Evolutionary conservation across 2,329 filamentous ascomycete genomes (phyloP).

Genomic region (Penicillium sp.): DNA sequence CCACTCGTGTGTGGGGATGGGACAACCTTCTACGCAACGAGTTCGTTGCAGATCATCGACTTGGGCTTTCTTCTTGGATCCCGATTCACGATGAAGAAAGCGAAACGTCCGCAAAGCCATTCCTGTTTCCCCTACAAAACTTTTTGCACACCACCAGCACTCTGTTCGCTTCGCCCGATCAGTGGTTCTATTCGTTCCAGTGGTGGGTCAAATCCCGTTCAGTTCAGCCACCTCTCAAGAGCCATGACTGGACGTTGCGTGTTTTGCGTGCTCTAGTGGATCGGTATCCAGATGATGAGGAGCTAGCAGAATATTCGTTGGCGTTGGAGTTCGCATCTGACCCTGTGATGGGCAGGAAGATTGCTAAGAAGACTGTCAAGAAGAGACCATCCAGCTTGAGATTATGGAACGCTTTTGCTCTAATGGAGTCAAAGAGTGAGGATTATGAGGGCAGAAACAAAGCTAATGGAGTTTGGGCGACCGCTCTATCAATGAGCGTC

Average conservation of each 20-base stretch:
- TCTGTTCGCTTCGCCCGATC: constrained; percentile 50
- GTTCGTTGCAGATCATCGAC: constrained; percentile 30
- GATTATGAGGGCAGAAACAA: constrained; percentile 48
- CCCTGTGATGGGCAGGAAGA: constrained; percentile 61
- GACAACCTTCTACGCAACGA: constrained; percentile 58
- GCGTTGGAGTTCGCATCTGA: constrained; percentile 64
- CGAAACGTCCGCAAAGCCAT: constrained; percentile 20
- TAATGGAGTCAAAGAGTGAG: constrained; percentile 64
- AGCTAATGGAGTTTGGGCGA: constrained; percentile 57
- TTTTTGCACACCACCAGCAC: constrained; percentile 51
- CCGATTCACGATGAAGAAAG: constrained; percentile 9
- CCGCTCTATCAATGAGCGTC: constrained; percentile 63
- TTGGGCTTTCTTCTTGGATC: constrained; percentile 26
- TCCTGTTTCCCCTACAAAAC: constrained; percentile 38
- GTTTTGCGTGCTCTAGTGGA: constrained; percentile 60
- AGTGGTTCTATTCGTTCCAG: constrained; percentile 49
- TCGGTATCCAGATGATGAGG: constrained; percentile 44
- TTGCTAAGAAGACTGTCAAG: constrained; percentile 73
- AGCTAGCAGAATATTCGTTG: constrained; percentile 68
- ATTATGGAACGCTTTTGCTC: constrained; percentile 77
- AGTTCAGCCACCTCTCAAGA: constrained; percentile 34
- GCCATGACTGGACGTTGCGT: constrained; percentile 51
- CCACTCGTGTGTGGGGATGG: constrained; percentile 40
- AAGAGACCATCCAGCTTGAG: constrained; percentile 61
- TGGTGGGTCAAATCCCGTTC: constrained; percentile 26